Evolutionary conservation across 2,329 filamentous ascomycete genomes (phyloP).

Genomic region (Sclerotinia trifoliorum): DNA sequence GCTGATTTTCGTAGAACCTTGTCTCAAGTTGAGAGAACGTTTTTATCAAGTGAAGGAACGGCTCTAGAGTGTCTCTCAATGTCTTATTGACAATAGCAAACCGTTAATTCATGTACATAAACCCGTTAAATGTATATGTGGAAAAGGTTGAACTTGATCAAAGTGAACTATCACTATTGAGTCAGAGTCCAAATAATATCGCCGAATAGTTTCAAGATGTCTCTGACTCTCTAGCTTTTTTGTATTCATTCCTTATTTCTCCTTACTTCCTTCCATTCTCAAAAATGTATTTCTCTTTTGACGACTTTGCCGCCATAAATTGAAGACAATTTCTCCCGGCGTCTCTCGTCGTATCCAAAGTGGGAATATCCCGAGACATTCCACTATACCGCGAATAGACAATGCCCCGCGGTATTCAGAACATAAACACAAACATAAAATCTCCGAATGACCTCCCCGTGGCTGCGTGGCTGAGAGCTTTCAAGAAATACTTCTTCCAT

Average conservation of each 20-base stretch:
- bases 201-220: not conserved
- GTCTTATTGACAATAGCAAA: not conserved
- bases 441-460: not conserved
- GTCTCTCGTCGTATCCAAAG: not conserved
- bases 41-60: not conserved
- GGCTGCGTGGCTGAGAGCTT: not conserved
- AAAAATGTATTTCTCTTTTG: not conserved
- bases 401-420: not conserved
- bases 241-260: not conserved
- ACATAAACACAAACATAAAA: not conserved
- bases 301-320: conserved; percentile 8
- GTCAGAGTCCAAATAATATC: not conserved
- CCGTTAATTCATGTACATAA: not conserved
- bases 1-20: not conserved
- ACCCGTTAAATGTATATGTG: conserved; percentile 3
- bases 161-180: not conserved
- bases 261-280: not conserved
- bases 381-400: not conserved
- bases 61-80: not conserved
- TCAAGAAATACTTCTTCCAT: conserved; percentile 1
- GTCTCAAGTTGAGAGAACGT: conserved; percentile 9
- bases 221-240: not conserved
- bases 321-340: not conserved
- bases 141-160: conserved; percentile 7
- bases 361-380: not conserved